A percentile compares a stretch with the other conserved stretches of the same genome.
phyloP scores from a whole-genome alignment of 2,329 filamentous ascomycete species.

The Pseudohalonectria lignicola region DNA sequence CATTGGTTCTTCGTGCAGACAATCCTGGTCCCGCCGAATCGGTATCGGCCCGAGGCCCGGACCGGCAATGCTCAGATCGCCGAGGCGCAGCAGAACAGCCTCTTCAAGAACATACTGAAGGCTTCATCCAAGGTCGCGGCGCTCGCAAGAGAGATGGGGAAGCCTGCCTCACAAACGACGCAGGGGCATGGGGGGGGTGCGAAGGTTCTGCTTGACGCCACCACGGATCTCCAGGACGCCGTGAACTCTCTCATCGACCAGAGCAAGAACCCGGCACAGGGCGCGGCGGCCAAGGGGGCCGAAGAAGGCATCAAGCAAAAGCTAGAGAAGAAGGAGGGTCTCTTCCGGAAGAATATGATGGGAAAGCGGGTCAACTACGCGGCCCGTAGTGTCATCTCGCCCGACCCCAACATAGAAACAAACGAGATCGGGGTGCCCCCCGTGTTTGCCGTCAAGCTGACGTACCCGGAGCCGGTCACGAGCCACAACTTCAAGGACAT shows the following conservation, averaged over 20 bases:
- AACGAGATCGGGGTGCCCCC: conserved; percentile 97
- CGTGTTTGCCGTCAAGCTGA: conserved; percentile 94
- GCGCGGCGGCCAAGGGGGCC: conserved; percentile 63
- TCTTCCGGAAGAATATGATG: conserved; percentile 99
- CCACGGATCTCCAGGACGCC: conserved; percentile 73
- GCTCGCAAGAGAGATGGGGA: conserved; percentile 58
- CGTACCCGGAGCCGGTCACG: conserved; percentile 94
- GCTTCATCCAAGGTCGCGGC: conserved; percentile 62
- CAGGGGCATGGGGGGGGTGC: conserved; percentile 42
- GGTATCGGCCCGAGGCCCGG: conserved; percentile 76
- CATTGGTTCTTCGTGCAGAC: conserved; percentile 93
- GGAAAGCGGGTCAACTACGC: conserved; percentile 99
- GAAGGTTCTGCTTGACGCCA: conserved; percentile 68
- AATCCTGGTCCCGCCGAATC: conserved; percentile 83
- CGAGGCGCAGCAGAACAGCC: conserved; percentile 77
- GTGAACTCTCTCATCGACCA: conserved; percentile 92
- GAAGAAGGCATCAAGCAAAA: conserved; percentile 93
- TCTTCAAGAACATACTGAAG: conserved; percentile 77
- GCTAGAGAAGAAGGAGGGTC: conserved; percentile 95
- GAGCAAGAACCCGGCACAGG: conserved; percentile 73
- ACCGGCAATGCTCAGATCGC: conserved; percentile 73
- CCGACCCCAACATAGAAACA: conserved; percentile 96
- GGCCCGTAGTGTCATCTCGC: conserved; percentile 93
- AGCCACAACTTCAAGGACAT: conserved; percentile 95
- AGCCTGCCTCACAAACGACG: conserved; percentile 26